phyloP scores from a whole-genome alignment of 345 rosid species.

The Syzygium grande region DNA sequence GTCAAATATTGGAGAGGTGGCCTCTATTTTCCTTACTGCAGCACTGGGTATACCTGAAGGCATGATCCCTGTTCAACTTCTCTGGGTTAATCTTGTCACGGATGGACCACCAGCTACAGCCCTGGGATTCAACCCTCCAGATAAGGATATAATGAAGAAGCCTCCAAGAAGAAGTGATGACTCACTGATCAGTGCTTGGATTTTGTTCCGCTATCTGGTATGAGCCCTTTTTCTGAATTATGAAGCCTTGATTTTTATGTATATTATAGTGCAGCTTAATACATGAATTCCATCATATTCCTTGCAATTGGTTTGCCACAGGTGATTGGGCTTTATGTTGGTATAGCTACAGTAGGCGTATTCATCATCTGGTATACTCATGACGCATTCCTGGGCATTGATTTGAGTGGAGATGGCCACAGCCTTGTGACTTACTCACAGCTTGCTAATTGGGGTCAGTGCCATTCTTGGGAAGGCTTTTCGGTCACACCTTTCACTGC shows the following conservation, averaged over 20 bases:
- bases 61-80: slow-evolving; percentile 98
- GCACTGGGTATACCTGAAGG: slow-evolving; percentile 99
- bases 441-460: slow-evolving; percentile 79
- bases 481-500: slow-evolving; percentile 69
- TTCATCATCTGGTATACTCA: slow-evolving; percentile 95
- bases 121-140: slow-evolving; percentile 95
- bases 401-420: slow-evolving; percentile 90
- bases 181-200: slow-evolving; percentile 89
- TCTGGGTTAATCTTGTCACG: slow-evolving; percentile 98
- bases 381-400: slow-evolving; percentile 61
- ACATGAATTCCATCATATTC: not conserved
- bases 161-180: slow-evolving; percentile 92
- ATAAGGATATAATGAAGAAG: slow-evolving; percentile 86
- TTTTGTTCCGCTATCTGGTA: slow-evolving; percentile 97
- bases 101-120: slow-evolving; percentile 99
- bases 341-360: slow-evolving; percentile 86
- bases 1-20: slow-evolving; percentile 97
- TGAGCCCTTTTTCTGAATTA: not conserved
- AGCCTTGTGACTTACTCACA: slow-evolving; percentile 75
- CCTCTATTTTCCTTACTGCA: slow-evolving; percentile 88
- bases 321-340: slow-evolving; percentile 95
- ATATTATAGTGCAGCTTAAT: not conserved
- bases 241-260: not conserved
- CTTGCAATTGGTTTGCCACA: slow-evolving; percentile 5
- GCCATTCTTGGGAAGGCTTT: slow-evolving; percentile 68